Evolutionary conservation across 1,284 basidiomycete genomes (phyloP), one percentile per base, ranked within the genome.

Genomic region (Puccinia triticina): DNA sequence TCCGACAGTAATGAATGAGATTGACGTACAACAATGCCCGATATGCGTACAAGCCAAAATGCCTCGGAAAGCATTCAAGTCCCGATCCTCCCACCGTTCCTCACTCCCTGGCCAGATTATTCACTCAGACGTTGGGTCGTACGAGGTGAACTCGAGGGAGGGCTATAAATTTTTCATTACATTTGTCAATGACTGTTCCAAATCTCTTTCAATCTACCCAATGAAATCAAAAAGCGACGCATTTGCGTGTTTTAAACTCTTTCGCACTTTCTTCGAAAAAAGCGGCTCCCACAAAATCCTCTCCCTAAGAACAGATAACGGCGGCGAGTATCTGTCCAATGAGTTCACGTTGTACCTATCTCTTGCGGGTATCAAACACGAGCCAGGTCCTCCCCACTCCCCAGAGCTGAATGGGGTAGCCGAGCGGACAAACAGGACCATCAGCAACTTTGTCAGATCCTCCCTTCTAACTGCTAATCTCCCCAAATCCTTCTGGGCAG

Each of bases 141-240:
- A 18, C 40, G n/a, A 67, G 16, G 64, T 67, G 5, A 16, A 5
- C 40, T 67, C 64, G 18, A 37, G 64, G 40, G 64, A 67, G 23
- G 34, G 40, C 8, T 67, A 67, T 21, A 67, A 67, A 37, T 67
- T 40, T 29, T 67, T 34, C 23, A n/a, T 67, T 67, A 40, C 64
- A 7, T 40, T 67, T 37, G 64, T 67, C 11, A n/a, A 67, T 67
- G 64, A 67, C 40, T 67, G 64, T 37, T 67, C 64, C 14, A 37
- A 67, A 40, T 37, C 18, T 67, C 21, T 29, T 29, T n/a, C 23
- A 4, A 4, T 57, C 4, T 57, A 7, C 21, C 55, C 55, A 4
- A 57, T 57, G 55, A 57, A 57, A 57, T 57, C 7, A 5, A 57
- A 57, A 57, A n/a, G 23, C 8, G 26, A 57, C 32, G 2, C 32